These are phyloP conservation scores for Talaromyces islandicus DNA, from an alignment of 2,329 filamentous ascomycete genomes.

Conservation along the genomic window DNA sequence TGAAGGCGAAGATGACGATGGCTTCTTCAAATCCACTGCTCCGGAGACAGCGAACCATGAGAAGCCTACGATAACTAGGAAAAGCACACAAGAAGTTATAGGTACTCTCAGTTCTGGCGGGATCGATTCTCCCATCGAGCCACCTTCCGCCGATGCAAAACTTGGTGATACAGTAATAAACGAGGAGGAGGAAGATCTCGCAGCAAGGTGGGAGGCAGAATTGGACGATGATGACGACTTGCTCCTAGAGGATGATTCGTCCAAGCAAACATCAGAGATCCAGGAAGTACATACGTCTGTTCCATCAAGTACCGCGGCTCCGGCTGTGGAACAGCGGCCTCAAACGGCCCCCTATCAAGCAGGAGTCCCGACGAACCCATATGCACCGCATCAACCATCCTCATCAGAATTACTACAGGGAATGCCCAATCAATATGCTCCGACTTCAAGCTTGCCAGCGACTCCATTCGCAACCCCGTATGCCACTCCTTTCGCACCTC, in stretches of 20 bases:
- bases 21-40: constrained; percentile 28
- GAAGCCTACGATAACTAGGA: constrained; percentile 49
- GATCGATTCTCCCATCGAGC: constrained; percentile 21
- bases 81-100: constrained; percentile 64
- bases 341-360: constrained; percentile 20
- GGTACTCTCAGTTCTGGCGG: constrained; percentile 39
- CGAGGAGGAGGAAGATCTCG: constrained; percentile 59
- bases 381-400: constrained; percentile 47
- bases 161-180: constrained; percentile 7
- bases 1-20: constrained; percentile 25
- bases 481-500: constrained; percentile 1
- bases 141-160: constrained; percentile 23
- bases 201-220: constrained; percentile 77
- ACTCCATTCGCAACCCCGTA: constrained; percentile 11
- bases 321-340: background rate
- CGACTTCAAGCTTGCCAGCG: constrained; percentile 15
- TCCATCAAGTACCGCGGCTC: constrained; percentile 4
- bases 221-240: constrained; percentile 81
- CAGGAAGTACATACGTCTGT: constrained; percentile 19
- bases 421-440: constrained; percentile 20
- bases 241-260: constrained; percentile 59
- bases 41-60: constrained; percentile 13
- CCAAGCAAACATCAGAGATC: constrained; percentile 17
- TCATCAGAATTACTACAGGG: constrained; percentile 42
- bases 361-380: constrained; percentile 33